Base-by-base conservation (phyloP, 345 rosid genomes). In the Rhodamnia argentea region DNA sequence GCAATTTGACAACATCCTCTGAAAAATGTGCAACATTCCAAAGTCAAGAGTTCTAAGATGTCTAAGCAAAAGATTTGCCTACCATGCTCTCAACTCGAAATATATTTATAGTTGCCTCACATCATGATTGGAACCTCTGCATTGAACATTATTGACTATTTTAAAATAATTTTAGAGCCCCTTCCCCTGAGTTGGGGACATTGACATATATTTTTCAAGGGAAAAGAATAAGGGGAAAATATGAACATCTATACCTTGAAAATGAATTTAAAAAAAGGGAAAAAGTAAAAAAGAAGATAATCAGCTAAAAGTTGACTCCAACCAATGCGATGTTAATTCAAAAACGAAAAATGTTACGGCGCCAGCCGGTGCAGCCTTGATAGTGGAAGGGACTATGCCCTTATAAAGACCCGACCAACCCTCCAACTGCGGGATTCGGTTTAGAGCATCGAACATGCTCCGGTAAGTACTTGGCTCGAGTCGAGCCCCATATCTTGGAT, bases 361-460 rank as follows among this genome's bases (percentile, higher is more conserved):
- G 84, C 98, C 96, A 56, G 99, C 99, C 40, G 99, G 99, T 82
- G 99, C 99, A 86, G 99, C 99, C 93, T 97, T 97, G 86, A 96
- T 87, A 18, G 97, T 95, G 82, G 99, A 97, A 23, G 99, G 99
- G 47, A 96, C 86, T 55, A 97, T 93, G 83, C 99, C 99, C 89
- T 97, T 97, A 85, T 97, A 97, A 84, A 97, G 95, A 87, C 99
- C 99, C 4, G 94, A 94, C 96, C 93, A 95, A 60, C 99, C 99
- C 89, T 97, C 99, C 0, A 83, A 47, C 75, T 84, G 87, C 76
- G 91, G 27, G 84, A 97, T 97, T 87, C 90, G 95, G 18, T 85
- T 84, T 3, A 95, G 89, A 44, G 95, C 99, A 83, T 97, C 98
- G 47, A 90, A 88, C 98, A 97, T 94, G 82, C 94, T 97, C 89